Percentiles rank a stretch among this genome's conserved stretches.
Evolutionary conservation across 768 basidiomycete species (phyloP).

Genomic region (Myochromella boudieri): DNA sequence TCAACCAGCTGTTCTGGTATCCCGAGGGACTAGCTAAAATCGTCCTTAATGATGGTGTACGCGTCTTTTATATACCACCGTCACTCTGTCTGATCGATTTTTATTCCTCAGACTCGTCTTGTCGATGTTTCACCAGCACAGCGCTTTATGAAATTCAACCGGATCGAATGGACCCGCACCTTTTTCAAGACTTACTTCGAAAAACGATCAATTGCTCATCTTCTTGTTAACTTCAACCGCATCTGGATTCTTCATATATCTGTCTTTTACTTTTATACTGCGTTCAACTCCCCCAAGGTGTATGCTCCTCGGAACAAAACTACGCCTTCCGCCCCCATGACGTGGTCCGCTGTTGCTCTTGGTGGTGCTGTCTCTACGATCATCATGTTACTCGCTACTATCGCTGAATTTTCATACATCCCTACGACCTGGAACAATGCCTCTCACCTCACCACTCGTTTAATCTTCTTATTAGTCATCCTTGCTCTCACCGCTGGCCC

Average conservation of each 20-base stretch:
- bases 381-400: conserved; percentile 92
- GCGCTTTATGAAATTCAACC: conserved; percentile 89
- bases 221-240: conserved; percentile 98
- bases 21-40: conserved; percentile 96
- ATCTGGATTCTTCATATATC: conserved; percentile 97
- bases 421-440: conserved; percentile 99
- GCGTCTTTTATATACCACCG: conserved; percentile 34
- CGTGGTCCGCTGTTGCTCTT: conserved; percentile 93
- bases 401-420: conserved; percentile 95
- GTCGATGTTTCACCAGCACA: conserved; percentile 90
- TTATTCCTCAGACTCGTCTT: conserved; percentile 68
- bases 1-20: conserved; percentile 99
- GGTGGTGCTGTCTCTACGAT: conserved; percentile 91
- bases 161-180: conserved; percentile 90
- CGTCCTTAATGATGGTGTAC: conserved; percentile 81
- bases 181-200: conserved; percentile 99
- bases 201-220: conserved; percentile 89
- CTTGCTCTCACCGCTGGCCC: conserved; percentile 92
- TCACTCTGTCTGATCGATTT: not conserved
- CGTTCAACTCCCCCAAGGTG: conserved; percentile 93
- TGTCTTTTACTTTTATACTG: conserved; percentile 95
- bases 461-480: conserved; percentile 89
- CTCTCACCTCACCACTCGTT: conserved; percentile 91
- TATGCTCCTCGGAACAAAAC: conserved; percentile 73
- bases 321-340: conserved; percentile 82